These are phyloP conservation scores for Malus asiatica DNA, from an alignment of 306 rosid species.

Conservation along the genomic window DNA sequence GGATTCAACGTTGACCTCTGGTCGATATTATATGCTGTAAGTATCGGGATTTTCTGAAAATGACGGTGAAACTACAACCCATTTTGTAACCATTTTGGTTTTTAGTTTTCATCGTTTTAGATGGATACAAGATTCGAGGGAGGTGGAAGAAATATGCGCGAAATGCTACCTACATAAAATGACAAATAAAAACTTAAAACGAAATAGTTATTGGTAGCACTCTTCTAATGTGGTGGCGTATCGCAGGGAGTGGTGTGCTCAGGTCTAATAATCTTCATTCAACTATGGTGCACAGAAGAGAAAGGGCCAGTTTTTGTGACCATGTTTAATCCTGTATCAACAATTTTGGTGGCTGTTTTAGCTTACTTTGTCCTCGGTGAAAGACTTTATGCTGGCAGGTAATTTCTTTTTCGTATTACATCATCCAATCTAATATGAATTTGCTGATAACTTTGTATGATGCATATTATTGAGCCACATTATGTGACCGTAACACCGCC, in stretches of 20 bases:
- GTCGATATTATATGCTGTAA: slow-evolving; percentile 64
- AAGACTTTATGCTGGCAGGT: slow-evolving; percentile 75
- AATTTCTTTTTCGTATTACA: background rate
- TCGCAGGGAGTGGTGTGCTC: slow-evolving; percentile 63
- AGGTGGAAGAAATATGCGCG: background rate
- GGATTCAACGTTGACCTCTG: slow-evolving; percentile 65
- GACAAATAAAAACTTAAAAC: background rate
- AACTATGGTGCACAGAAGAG: slow-evolving; percentile 66
- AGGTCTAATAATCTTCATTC: slow-evolving; percentile 46
- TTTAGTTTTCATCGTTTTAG: background rate
- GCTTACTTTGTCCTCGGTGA: slow-evolving; percentile 82
- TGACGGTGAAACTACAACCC: background rate
- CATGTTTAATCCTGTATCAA: slow-evolving; percentile 54
- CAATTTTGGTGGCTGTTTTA: slow-evolving; percentile 56
- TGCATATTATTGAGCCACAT: background rate
- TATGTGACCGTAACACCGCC: background rate
- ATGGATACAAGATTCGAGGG: background rate
- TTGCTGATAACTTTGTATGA: background rate
- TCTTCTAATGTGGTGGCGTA: slow-evolving; percentile 1
- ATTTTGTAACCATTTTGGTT: background rate
- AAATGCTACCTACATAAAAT: background rate
- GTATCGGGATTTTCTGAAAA: slow-evolving; percentile 6
- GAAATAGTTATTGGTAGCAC: background rate
- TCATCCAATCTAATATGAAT: background rate
- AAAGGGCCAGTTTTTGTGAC: slow-evolving; percentile 89